These are phyloP conservation scores for Suhomyces anneliseae DNA, from an alignment of 1,139 yeast genomes.

Conservation along the genomic window DNA sequence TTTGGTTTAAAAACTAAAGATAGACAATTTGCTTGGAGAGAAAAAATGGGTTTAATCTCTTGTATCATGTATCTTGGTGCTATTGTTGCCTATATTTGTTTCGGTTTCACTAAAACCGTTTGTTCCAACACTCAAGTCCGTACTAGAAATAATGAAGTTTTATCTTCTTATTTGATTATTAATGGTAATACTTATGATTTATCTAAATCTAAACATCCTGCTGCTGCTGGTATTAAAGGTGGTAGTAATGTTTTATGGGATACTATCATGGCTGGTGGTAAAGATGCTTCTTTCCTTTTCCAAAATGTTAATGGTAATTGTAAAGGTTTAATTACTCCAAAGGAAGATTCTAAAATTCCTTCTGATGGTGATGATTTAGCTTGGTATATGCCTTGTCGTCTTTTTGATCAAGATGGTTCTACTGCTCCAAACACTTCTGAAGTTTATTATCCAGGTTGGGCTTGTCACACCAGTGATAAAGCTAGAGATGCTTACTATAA, in stretches of 20 bases:
- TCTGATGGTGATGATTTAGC: constrained; percentile 65
- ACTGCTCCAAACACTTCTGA: constrained; percentile 59
- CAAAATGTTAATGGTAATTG: constrained; percentile 97
- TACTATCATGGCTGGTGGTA: constrained; percentile 85
- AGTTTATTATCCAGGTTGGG: constrained; percentile 77
- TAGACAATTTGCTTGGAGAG: constrained; percentile 96
- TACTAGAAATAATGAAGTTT: constrained; percentile 58
- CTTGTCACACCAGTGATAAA: constrained; percentile 75
- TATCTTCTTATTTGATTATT: constrained; percentile 63
- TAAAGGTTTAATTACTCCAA: constrained; percentile 75
- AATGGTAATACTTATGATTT: constrained; percentile 82
- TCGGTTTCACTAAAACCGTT: constrained; percentile 87
- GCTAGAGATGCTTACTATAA: constrained; percentile 72
- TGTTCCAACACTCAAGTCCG: constrained; percentile 55
- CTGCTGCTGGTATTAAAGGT: constrained; percentile 69
- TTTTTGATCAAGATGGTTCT: constrained; percentile 70
- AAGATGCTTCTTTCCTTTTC: constrained; percentile 83
- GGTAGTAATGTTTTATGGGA: constrained; percentile 77
- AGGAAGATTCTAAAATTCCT: constrained; percentile 70
- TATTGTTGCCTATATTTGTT: constrained; percentile 80
- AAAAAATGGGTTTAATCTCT: constrained; percentile 81
- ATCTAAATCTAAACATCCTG: constrained; percentile 71
- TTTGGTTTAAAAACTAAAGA: constrained; percentile 79
- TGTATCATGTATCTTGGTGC: constrained; percentile 75
- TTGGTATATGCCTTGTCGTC: constrained; percentile 94